Conservation (phyloP, 768 basidiomycete genomes). For the Russula brevipes region DNA sequence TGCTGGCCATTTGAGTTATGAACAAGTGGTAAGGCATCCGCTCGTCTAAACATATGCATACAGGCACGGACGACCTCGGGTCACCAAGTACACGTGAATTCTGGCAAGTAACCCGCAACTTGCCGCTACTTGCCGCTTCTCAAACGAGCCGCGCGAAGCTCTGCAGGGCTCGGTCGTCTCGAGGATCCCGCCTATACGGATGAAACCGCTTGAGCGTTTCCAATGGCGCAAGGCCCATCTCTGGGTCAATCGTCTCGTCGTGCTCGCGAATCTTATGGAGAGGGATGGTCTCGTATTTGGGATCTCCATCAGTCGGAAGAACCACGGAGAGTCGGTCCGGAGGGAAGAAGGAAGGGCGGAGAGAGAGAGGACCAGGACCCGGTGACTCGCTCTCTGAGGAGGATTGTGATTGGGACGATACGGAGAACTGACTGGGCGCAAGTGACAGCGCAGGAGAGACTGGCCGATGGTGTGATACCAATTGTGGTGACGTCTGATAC, state of each 20-base stretch:
- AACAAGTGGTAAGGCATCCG: slow-evolving; percentile 8
- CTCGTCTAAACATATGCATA: slow-evolving; percentile 9
- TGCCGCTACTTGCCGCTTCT: background rate
- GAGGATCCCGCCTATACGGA: slow-evolving; percentile 54
- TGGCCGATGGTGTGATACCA: slow-evolving; percentile 7
- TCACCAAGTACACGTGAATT: background rate
- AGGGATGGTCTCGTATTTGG: slow-evolving; percentile 9
- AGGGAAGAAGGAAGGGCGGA: slow-evolving; percentile 17
- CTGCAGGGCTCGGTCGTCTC: slow-evolving; percentile 55
- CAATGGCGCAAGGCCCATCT: slow-evolving; percentile 53
- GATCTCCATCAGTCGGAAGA: slow-evolving; percentile 10
- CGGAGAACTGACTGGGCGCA: slow-evolving; percentile 21
- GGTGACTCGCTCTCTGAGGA: slow-evolving; percentile 22
- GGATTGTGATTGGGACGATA: slow-evolving; percentile 22
- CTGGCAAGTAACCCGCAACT: background rate
- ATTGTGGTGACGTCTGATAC: slow-evolving; percentile 5
- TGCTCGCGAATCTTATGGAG: slow-evolving; percentile 12
- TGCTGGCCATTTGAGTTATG: slow-evolving; percentile 4
- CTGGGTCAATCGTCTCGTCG: slow-evolving; percentile 15
- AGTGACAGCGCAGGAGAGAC: slow-evolving; percentile 21
- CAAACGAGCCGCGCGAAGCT: slow-evolving; percentile 6
- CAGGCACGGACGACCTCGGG: background rate
- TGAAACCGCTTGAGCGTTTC: slow-evolving; percentile 48
- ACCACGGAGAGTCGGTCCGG: slow-evolving; percentile 11
- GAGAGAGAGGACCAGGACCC: slow-evolving; percentile 13